Conservation (phyloP, 495 filamentous ascomycete species). For the Annulohypoxylon moriforme region DNA sequence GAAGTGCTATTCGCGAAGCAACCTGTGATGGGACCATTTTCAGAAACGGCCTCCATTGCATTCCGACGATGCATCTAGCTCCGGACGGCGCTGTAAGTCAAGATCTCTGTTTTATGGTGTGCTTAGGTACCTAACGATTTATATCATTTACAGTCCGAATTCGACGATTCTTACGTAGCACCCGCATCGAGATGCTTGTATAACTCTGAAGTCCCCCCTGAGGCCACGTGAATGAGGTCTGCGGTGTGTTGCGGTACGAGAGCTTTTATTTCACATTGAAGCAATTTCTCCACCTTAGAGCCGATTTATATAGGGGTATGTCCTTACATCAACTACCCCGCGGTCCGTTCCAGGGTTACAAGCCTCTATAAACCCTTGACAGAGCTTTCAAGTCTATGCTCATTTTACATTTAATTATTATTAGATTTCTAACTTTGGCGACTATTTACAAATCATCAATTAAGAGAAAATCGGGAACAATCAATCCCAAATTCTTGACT, state of each 20-base stretch:
- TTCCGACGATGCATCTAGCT: constrained; percentile 15
- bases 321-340: not conserved
- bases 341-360: not conserved
- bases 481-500: not conserved
- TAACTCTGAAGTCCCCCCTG: constrained; percentile 19
- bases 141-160: constrained; percentile 11
- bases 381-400: not conserved
- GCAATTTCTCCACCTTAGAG: not conserved
- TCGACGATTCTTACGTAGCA: constrained; percentile 21
- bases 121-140: not conserved
- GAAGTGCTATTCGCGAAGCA: constrained; percentile 31
- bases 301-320: not conserved
- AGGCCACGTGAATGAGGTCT: constrained; percentile 11
- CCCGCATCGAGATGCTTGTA: constrained; percentile 15
- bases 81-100: constrained; percentile 8
- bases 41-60: constrained; percentile 28
- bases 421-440: not conserved
- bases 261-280: not conserved
- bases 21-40: constrained; percentile 25
- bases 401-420: not conserved
- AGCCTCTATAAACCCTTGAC: not conserved
- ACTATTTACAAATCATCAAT: not conserved
- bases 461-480: not conserved
- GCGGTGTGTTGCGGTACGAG: not conserved
- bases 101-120: not conserved